Evolutionary conservation across 2,329 filamentous ascomycete species (phyloP), one percentile per base, ranked within the genome.

Genomic region (Penicillium thymicola): DNA sequence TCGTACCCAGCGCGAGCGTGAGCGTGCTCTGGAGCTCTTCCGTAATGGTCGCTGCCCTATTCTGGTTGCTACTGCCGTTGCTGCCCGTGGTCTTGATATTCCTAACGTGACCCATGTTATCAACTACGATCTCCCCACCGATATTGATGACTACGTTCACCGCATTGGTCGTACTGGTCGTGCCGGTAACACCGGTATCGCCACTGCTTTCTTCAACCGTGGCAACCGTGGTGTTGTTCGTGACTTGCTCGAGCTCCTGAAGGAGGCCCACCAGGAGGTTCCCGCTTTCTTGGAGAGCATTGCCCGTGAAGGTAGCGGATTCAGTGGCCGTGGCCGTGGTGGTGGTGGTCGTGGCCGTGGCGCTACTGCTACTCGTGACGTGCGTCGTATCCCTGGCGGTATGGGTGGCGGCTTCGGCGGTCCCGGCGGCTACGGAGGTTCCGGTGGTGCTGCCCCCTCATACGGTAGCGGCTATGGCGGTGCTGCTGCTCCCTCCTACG

Each of bases 151-250:
- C 78, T 99, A 99, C 68, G 94, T 99, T 57, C 94, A 99, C 79
- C 90, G 94, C 76, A 99, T 99, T 71, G 94, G 94, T 88, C 94
- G 94, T 93, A 99, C 94, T 64, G 94, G 94, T 74, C 94, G 94
- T 91, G 94, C 94, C 65, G 94, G 94, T 77, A 99, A 99, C 83
- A 97, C 93, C 70, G 94, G 94, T 88, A 88, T 96, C 66, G 90
- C 94, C 6, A 99, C 94, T 67, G 94, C 94, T 55, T 99, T 99
- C 85, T 97, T 99, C 88, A 99, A 99, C 85, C 93, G 94, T 73
- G 93, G 93, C 72, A 99, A 99, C 84, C 91, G 94, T 70, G 94
- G 94, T 79, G 91, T 99, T 67, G 94, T 97, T 63, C 89, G 94
- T 66, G 94, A 97, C 69, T 86, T 99, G 60, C 85, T 99, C 68